These are phyloP conservation scores for Mycotypha africana DNA, from an alignment of 371 early-diverging fungal species.

Conservation along the genomic window DNA sequence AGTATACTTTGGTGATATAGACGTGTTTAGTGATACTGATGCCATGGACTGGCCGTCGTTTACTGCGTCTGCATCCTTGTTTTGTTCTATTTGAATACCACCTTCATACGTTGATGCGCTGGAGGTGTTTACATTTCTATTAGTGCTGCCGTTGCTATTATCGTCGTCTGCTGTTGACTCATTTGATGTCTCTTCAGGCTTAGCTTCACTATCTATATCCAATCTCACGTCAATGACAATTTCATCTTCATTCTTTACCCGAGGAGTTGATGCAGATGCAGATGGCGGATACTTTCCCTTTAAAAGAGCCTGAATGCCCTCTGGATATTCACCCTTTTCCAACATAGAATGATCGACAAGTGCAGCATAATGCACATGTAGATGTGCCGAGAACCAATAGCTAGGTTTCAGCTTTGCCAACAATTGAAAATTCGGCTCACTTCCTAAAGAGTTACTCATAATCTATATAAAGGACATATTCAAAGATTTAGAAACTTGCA, in stretches of 20 bases:
- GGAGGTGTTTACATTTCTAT: background rate
- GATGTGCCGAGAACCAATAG: slow-evolving; percentile 92
- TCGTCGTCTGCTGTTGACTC: background rate
- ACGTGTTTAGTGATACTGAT: background rate
- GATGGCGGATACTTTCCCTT: background rate
- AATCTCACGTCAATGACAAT: background rate
- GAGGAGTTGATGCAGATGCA: background rate
- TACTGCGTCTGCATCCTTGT: background rate
- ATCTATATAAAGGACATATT: slow-evolving; percentile 35
- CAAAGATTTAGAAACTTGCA: background rate
- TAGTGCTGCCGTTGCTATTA: background rate
- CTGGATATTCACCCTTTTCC: slow-evolving; percentile 10
- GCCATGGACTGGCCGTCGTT: background rate
- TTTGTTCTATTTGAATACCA: background rate
- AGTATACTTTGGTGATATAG: slow-evolving; percentile 27
- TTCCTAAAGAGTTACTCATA: slow-evolving; percentile 67
- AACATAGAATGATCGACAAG: slow-evolving; percentile 49
- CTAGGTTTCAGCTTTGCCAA: slow-evolving; percentile 69
- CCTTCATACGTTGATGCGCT: too few species aligned
- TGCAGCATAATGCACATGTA: slow-evolving; percentile 90
- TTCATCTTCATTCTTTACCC: background rate
- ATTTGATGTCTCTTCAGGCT: slow-evolving; percentile 65
- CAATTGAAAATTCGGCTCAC: slow-evolving; percentile 59
- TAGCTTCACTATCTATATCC: too few species aligned
- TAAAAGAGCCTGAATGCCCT: background rate